Percentiles rank a stretch among this genome's conserved stretches.
These are phyloP conservation scores for Phytophthora foliorum DNA, from an alignment of 352 stramenopile species.

Conservation along the genomic window DNA sequence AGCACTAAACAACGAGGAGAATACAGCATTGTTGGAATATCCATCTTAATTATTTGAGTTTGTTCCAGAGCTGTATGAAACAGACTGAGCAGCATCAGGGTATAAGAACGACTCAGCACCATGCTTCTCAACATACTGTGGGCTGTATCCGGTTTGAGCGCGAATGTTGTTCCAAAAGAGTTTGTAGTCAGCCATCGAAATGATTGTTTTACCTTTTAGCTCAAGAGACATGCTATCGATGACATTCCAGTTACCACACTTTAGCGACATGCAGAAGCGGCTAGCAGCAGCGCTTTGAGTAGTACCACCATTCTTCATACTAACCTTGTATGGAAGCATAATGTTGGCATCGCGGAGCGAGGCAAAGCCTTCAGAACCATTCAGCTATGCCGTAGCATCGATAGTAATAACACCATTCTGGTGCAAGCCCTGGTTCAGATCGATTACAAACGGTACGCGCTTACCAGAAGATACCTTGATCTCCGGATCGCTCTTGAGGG, in stretches of 20 bases:
- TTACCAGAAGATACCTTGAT: constrained; percentile 2
- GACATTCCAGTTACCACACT: constrained; percentile 20
- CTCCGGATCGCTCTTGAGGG: constrained; percentile 3
- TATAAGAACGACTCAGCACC: constrained; percentile 12
- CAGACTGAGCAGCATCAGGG: constrained; percentile 9
- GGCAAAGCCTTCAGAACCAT: constrained; percentile 12
- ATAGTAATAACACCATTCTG: constrained; percentile 24
- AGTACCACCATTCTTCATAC: constrained; percentile 15
- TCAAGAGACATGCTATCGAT: constrained; percentile 21
- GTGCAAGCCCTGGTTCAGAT: constrained; percentile 13
- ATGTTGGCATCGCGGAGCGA: constrained; percentile 5
- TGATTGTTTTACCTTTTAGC: constrained; percentile 8
- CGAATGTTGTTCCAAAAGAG: constrained; percentile 19
- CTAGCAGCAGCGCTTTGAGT: neutral
- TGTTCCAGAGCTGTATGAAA: neutral
- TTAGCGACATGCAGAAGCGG: neutral
- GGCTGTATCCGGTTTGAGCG: constrained; percentile 7
- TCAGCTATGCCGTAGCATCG: constrained; percentile 15
- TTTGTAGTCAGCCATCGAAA: constrained; percentile 18
- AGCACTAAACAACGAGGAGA: neutral
- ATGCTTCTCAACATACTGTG: constrained; percentile 25
- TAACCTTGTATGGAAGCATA: constrained; percentile 17
- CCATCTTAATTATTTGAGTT: neutral
- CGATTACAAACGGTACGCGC: constrained; percentile 8
- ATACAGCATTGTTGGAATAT: constrained; percentile 8